These are phyloP conservation scores for Zygosaccharomyces gambellarensis DNA, from an alignment of 805 yeast species.

Conservation along the genomic window DNA sequence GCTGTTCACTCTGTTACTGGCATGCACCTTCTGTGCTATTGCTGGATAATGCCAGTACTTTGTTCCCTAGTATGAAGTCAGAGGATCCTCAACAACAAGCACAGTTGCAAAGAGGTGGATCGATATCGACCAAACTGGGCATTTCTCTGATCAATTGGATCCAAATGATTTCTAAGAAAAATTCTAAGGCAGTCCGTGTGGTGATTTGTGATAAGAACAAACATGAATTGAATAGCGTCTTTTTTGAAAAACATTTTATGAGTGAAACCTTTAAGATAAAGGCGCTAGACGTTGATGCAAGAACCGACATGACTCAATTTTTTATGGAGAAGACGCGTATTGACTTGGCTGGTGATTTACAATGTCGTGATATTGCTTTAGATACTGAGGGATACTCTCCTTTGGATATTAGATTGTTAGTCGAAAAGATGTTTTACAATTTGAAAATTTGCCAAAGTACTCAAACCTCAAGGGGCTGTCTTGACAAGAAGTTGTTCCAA, in stretches of 20 bases:
- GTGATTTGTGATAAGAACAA: constrained; percentile 61
- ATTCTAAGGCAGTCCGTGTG: constrained; percentile 46
- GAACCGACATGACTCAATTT: constrained; percentile 45
- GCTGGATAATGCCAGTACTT: constrained; percentile 71
- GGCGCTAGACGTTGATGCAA: constrained; percentile 63
- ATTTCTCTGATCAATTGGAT: constrained; percentile 52
- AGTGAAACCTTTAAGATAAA: constrained; percentile 56
- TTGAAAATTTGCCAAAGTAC: neutral
- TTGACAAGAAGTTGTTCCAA: constrained; percentile 42
- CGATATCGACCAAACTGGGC: constrained; percentile 59
- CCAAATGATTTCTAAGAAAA: constrained; percentile 32
- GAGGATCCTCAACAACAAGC: constrained; percentile 30
- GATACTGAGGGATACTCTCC: constrained; percentile 91
- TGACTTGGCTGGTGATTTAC: constrained; percentile 38
- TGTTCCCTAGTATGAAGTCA: constrained; percentile 49
- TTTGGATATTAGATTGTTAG: constrained; percentile 65
- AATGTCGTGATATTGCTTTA: constrained; percentile 48
- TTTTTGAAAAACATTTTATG: constrained; percentile 65
- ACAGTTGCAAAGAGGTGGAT: constrained; percentile 39
- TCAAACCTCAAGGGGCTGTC: neutral
- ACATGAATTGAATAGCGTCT: constrained; percentile 54
- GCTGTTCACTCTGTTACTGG: constrained; percentile 55
- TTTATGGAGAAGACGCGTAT: constrained; percentile 36
- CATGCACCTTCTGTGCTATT: constrained; percentile 69
- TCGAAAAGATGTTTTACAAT: constrained; percentile 59